Conservation (phyloP, 2,329 filamentous ascomycete genomes). For the Apiospora marii region DNA sequence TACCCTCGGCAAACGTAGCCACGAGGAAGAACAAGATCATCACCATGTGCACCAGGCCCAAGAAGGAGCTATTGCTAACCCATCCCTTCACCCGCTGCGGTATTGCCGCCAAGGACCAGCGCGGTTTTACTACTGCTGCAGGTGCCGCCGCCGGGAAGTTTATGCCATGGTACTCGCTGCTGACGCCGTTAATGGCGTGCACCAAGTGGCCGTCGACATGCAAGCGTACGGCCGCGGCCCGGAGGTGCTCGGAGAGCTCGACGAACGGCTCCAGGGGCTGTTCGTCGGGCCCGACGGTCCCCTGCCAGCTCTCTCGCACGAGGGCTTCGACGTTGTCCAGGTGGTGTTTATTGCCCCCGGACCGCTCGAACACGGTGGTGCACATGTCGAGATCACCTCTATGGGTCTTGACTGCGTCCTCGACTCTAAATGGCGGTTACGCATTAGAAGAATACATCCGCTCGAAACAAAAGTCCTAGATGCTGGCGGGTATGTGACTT, state of each 20-base stretch:
- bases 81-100: neutral
- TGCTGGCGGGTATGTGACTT: neutral
- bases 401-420: neutral
- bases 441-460: neutral
- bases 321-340: neutral
- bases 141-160: neutral
- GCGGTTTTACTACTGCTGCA: neutral
- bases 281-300: neutral
- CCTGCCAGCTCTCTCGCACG: neutral
- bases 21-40: constrained; percentile 2
- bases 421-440: neutral
- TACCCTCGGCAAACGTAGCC: constrained; percentile 21
- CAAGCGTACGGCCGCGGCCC: neutral
- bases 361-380: neutral
- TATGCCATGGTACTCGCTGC: neutral
- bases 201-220: neutral
- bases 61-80: neutral
- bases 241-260: neutral
- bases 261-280: neutral
- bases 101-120: neutral
- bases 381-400: neutral
- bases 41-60: neutral
- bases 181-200: neutral
- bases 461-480: neutral
- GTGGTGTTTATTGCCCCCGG: neutral